Base-by-base conservation (phyloP, 2,329 filamentous ascomycete species). In the Metarhizium humberi region DNA sequence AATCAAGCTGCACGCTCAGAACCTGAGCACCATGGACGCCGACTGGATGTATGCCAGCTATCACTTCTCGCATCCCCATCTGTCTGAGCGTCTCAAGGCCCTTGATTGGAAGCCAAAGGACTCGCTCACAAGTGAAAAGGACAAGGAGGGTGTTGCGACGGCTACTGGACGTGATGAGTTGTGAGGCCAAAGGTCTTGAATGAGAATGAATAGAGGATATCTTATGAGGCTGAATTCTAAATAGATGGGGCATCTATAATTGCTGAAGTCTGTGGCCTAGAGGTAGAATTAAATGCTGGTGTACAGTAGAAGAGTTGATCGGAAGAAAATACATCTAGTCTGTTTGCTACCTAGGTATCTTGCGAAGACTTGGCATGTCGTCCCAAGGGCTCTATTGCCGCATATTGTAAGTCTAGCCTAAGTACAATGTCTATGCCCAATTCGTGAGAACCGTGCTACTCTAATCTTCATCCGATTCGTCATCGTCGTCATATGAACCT, bases 1-100 rank as follows among this genome's bases (percentile, higher is more conserved):
- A 60, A 91, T 99, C 75, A 96, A 96, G 78, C 87, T 99, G 53
- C 95, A 99, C 75, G 90, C 96, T 66, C 92, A 97, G 77, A 99
- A 99, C 69, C 80, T 99, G 62, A 95, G 90, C 73, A 95, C 90
- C 58, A 97, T 99, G 92, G 94, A 99, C 66, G 94, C 94, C 32
- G 95, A 99, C 74, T 95, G 89, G 88, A 85, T 96, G 81, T 99
- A 95, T 73, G 94, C 94, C 54, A 95, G 87, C 74, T 99, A 97
- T 78, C 92, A 99, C 76, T 96, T 95, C 79, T 96, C 92, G 29
- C 94, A 99, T 74, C 94, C 94, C 1, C 96, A 97, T 62, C 78
- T 99, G 62, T 88, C 92, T 1, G 95, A 99, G 80, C 85, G 94
- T 65, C 79, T 99, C 65, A 90, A 88, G 71, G 94, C 92, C 1